These are phyloP conservation scores for Paramecium primaurelia DNA, from an alignment of 73 alveolate species.

Conservation along the genomic window DNA sequence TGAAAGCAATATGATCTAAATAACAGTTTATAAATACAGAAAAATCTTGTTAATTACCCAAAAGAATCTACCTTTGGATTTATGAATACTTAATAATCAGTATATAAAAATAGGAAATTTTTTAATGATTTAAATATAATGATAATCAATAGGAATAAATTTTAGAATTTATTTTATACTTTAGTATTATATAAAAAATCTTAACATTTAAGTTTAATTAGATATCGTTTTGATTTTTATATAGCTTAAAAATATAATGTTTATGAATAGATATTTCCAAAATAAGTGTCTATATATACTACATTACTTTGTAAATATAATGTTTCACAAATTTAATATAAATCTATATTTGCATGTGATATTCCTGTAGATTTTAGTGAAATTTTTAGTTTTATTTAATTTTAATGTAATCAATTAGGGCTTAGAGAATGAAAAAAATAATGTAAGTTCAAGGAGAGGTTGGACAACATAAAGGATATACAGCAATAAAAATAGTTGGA, in stretches of 20 bases:
- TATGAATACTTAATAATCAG: background rate
- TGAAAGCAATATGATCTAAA: background rate
- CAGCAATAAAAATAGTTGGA: background rate
- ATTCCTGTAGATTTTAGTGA: background rate
- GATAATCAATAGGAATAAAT: background rate
- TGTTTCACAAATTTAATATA: background rate
- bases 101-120: too few species aligned
- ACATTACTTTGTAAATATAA: background rate
- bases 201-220: too few species aligned
- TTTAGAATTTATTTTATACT: too few species aligned
- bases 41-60: too few species aligned
- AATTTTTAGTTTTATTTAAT: background rate
- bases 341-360: background rate
- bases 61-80: too few species aligned
- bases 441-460: conserved; percentile 40
- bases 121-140: background rate
- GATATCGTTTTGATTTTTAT: too few species aligned
- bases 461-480: background rate
- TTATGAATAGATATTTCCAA: too few species aligned
- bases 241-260: too few species aligned
- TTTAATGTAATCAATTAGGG: conserved; percentile 32
- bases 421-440: conserved; percentile 40
- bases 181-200: background rate
- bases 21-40: too few species aligned
- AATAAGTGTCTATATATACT: background rate